Percentiles rank a stretch among this genome's conserved stretches.
Conservation (phyloP, 345 rosid genomes). For the Gynandropsis gynandra region DNA sequence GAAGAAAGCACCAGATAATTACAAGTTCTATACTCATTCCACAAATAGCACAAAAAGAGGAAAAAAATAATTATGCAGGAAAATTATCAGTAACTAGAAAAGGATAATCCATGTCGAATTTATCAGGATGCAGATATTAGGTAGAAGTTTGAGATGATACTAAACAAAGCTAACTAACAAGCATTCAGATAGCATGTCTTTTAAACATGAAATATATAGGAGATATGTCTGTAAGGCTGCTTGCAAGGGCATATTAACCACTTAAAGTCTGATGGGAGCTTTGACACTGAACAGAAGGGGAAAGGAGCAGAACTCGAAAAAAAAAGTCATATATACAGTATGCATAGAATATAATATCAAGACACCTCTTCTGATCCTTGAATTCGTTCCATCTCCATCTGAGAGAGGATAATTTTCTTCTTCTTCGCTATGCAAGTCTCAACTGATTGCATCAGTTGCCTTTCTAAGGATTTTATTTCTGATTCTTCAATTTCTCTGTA, state of each 20-base stretch:
- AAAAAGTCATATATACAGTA: conserved; percentile 5
- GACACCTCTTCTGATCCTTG: conserved; percentile 85
- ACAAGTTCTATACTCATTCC: no score
- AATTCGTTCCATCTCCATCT: conserved; percentile 83
- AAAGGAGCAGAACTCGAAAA: not conserved
- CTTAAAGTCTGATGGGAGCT: conserved; percentile 7
- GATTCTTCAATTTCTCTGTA: conserved; percentile 86
- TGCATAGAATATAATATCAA: conserved; percentile 20
- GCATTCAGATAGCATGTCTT: not conserved
- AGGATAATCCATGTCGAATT: conserved; percentile 4
- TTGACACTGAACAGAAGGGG: not conserved
- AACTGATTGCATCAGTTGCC: conserved; percentile 91
- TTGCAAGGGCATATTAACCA: conserved; percentile 2
- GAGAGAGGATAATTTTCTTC: conserved; percentile 79
- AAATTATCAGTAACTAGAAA: not conserved
- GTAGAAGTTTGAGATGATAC: conserved; percentile 7
- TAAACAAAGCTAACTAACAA: conserved; percentile 3
- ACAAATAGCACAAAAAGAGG: conserved; percentile 3
- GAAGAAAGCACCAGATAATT: conserved; percentile 18
- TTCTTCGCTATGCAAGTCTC: conserved; percentile 87
- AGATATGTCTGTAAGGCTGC: not conserved
- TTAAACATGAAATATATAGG: no score
- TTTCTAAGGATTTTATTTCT: conserved; percentile 81
- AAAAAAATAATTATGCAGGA: not conserved
- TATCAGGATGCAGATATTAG: not conserved